Evolutionary conservation across 1,284 basidiomycete genomes (phyloP).

Genomic region (Earliella scabrosa): DNA sequence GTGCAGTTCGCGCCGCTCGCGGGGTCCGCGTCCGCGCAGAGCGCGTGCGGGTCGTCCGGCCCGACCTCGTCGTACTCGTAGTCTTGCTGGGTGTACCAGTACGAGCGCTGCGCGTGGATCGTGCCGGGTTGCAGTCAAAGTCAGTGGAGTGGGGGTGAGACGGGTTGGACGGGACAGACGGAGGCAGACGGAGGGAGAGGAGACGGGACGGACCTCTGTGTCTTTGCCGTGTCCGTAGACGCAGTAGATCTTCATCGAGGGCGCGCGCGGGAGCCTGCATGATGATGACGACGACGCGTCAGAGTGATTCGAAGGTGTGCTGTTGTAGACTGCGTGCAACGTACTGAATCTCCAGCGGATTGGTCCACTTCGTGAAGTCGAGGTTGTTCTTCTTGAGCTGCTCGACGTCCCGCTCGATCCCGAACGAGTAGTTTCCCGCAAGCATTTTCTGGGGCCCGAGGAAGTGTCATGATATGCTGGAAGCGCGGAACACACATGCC

Average conservation of each 20-base stretch:
- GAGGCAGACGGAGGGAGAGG: too few relatives aligned
- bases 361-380: slow-evolving; percentile 90
- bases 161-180: too few relatives aligned
- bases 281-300: neutral
- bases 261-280: slow-evolving; percentile 84
- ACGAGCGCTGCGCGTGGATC: slow-evolving; percentile 59
- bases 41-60: slow-evolving; percentile 48
- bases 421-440: slow-evolving; percentile 89
- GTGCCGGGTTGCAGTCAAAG: neutral
- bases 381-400: slow-evolving; percentile 67
- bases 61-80: slow-evolving; percentile 69
- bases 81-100: slow-evolving; percentile 58
- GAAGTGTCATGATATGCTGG: too few relatives aligned
- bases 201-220: slow-evolving; percentile 82
- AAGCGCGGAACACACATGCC: slow-evolving; percentile 35
- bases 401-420: slow-evolving; percentile 82
- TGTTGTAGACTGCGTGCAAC: slow-evolving; percentile 23
- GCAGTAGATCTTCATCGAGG: slow-evolving; percentile 93
- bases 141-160: too few relatives aligned
- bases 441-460: slow-evolving; percentile 83
- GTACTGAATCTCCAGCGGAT: slow-evolving; percentile 88
- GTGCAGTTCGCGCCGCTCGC: slow-evolving; percentile 39
- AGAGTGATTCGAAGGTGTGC: neutral
- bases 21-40: slow-evolving; percentile 39
- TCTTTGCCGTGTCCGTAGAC: slow-evolving; percentile 97